Percentiles rank a stretch among this genome's conserved stretches.
Evolutionary conservation across 1,139 yeast genomes (phyloP).

Genomic region (Zygosaccharomyces pseudobailii): DNA sequence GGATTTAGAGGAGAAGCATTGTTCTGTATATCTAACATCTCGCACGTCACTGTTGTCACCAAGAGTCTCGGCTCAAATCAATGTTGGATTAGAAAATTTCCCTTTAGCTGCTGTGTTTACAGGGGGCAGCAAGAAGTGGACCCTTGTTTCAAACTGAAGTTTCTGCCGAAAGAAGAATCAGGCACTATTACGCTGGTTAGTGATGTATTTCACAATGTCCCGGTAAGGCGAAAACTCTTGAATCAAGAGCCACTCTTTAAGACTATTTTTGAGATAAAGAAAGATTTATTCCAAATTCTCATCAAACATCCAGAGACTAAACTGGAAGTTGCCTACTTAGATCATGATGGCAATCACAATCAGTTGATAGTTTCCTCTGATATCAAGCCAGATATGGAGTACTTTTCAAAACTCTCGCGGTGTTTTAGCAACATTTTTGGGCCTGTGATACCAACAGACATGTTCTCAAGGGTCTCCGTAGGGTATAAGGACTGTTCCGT

Average conservation of each 20-base stretch:
- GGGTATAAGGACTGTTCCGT: slow-evolving; percentile 31
- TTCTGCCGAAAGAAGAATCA: slow-evolving; percentile 11
- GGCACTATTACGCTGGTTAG: slow-evolving; percentile 53
- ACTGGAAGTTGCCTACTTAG: slow-evolving; percentile 25
- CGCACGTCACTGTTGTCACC: slow-evolving; percentile 39
- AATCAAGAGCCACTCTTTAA: slow-evolving; percentile 22
- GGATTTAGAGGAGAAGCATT: slow-evolving; percentile 49
- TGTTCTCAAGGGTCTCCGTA: slow-evolving; percentile 22
- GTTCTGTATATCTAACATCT: slow-evolving; percentile 37
- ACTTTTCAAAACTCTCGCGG: slow-evolving; percentile 11
- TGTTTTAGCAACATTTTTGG: slow-evolving; percentile 19
- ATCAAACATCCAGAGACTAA: slow-evolving; percentile 32
- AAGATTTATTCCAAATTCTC: slow-evolving; percentile 36
- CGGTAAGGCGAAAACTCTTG: slow-evolving; percentile 48
- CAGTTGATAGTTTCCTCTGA: slow-evolving; percentile 8
- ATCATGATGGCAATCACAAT: slow-evolving; percentile 4
- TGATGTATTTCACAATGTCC: slow-evolving; percentile 49
- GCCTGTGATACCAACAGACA: slow-evolving; percentile 13
- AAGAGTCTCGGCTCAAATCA: slow-evolving; percentile 30
- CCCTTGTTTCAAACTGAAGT: background rate
- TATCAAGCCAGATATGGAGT: background rate
- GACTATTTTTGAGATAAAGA: slow-evolving; percentile 36
- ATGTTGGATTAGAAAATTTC: slow-evolving; percentile 23
- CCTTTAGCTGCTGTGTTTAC: slow-evolving; percentile 11
- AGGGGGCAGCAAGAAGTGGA: background rate